Base-by-base conservation (phyloP, 805 yeast genomes). In the Nakazawaea ernobii region DNA sequence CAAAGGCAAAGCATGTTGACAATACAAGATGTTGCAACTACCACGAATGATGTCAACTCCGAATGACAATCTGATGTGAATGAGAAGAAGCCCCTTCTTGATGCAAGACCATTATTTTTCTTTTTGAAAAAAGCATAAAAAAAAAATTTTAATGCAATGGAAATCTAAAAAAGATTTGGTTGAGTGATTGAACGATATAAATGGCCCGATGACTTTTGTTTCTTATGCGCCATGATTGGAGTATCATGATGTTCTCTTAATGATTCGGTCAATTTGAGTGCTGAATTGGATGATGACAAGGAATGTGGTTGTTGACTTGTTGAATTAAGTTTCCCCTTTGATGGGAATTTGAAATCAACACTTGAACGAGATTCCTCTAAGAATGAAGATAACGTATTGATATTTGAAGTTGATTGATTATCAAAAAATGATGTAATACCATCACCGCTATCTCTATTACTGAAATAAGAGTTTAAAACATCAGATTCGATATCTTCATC, bases 181-280 rank as follows among this genome's bases (percentile, higher is more conserved):
- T 44, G 48, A 6, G 48, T 44, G 24, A 32, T 20, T 14, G 48
- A 32, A 35, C 43, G n/a, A 17, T 36, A 43, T 30, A 43, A 37
- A 37, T 37, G 30, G 11, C 39, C 33, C 13, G 45, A 40, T 11
- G 49, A 46, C 33, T 44, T 46, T 24, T 51, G 46, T 52, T 52
- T 50, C 59, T 56, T 42, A 30, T 47, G 49, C 15, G 33, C 8
- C 30, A 53, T 40, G 8, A 60, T 58, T 28, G 67, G 67, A 26
- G 67, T 63, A 50, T 63, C 67, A 20, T 53, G 49, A 51, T 63
- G 66, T 42, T 53, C 58, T 44, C 56, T 55, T 26, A 54, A 37
- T 27, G 53, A 51, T 35, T 49, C 55, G 11, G 56, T 43, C 42
- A 58, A 52, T 32, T 53, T 50, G 13, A 35, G 20, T 6, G 29